Evolutionary conservation across 139 green algal species (phyloP), one percentile per base, ranked within the genome.

Genomic region (Edaphochlamys debaryana): DNA sequence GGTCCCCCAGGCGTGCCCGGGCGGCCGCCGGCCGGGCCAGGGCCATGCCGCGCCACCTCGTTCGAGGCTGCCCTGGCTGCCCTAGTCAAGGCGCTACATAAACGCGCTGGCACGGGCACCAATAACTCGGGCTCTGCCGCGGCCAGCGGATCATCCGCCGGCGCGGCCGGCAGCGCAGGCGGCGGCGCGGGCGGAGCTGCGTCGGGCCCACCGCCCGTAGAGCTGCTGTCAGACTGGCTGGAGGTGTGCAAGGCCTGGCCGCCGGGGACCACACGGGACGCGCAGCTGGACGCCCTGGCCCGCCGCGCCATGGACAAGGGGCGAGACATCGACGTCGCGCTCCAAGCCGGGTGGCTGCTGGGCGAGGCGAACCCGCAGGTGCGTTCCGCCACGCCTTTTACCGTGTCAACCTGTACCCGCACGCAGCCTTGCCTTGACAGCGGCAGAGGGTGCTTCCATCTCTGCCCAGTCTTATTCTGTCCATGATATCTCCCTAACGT

Each of bases 181-280:
- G 32, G 32, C 23, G 41, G 74, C 27, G 41, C 36, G 15, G 29
- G 56, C 73, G 23, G 36, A 4, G 15, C 8, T 7, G 2, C 67
- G 37, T 56, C 69, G 3, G 69, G 69, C 23, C 30, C 30, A 13
- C 60, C 23, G 30, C 20, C 19, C 60, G n/a, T 67, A 19, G 73
- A 80, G 36, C 38, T 80, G 37, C 73, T 80, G 38, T 42, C 25
- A 0, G 73, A 80, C 73, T 80, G 73, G 73, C 56, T 80, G 17
- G 73, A 80, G 56, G 74, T 81, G n/a, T 81, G 74, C 60, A 81
- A 81, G 74, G 62, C 60, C 20, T 81, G 74, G 74, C 74, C 74
- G 32, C 60, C 52, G 41, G 74, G 74, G 1, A 58, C 74, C 60
- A 62, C 0, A 5, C 74, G 74, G 19, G 74, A 81, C 41, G 20